Evolutionary conservation across 257 asterid species (phyloP).

Genomic region (Perilla frutescens): DNA sequence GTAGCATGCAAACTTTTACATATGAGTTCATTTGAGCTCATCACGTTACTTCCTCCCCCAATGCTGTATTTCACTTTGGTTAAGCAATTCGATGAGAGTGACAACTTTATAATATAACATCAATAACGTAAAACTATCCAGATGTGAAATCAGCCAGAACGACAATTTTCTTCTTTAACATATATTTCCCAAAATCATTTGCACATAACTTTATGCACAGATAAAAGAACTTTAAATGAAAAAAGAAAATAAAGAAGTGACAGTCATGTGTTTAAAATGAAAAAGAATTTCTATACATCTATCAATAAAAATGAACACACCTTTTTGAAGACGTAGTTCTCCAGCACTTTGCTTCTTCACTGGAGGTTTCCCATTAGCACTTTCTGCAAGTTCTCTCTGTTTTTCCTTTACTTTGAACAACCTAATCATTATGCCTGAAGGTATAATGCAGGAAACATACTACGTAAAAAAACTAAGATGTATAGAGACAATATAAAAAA

Average conservation of each 20-base stretch:
- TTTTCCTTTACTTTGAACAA: conserved; percentile 91
- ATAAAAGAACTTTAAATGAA: background rate
- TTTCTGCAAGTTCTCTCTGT: conserved; percentile 93
- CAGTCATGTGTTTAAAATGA: background rate
- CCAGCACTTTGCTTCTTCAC: conserved; percentile 96
- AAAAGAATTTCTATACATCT: conserved; percentile 10
- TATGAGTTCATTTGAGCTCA: background rate
- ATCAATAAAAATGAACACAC: conserved; percentile 34
- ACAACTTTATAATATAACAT: too few relatives aligned
- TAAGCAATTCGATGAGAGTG: too few relatives aligned
- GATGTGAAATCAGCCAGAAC: conserved; percentile 20
- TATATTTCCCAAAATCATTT: background rate
- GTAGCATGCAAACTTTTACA: background rate
- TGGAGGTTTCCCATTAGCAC: conserved; percentile 82
- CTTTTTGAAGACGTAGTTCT: conserved; percentile 87
- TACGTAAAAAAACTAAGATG: background rate
- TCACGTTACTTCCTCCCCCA: background rate
- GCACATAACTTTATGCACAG: background rate
- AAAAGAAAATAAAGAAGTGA: background rate
- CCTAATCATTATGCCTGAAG: conserved; percentile 79
- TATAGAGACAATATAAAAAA: background rate
- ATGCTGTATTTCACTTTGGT: too few relatives aligned
- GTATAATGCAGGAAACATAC: conserved; percentile 16
- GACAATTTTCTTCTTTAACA: background rate
- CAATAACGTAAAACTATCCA: background rate